A percentile compares a stretch with the other conserved stretches of the same genome.
These are phyloP conservation scores for Sapria himalayana DNA, from an alignment of 345 rosid species.

Conservation along the genomic window DNA sequence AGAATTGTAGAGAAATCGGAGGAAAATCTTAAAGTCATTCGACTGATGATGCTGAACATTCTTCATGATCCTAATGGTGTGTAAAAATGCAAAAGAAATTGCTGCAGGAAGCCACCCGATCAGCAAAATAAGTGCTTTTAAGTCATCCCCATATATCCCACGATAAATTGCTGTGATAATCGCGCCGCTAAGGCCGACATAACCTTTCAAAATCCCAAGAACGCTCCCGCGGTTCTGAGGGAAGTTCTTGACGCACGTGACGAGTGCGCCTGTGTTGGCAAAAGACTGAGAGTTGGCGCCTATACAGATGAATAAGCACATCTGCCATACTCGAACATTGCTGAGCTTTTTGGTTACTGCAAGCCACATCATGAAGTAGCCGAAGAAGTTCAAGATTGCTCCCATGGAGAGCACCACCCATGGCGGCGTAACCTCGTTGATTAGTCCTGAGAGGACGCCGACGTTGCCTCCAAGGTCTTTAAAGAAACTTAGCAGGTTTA, in stretches of 20 bases:
- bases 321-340: constrained; percentile 28
- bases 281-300: constrained; percentile 42
- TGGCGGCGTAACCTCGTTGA: constrained; percentile 27
- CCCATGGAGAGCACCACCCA: constrained; percentile 26
- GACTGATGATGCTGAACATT: constrained; percentile 14
- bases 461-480: constrained; percentile 37
- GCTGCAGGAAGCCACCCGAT: constrained; percentile 33
- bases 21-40: constrained; percentile 24
- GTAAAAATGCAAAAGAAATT: constrained; percentile 20
- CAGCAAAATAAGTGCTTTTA: constrained; percentile 20
- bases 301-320: constrained; percentile 28
- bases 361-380: constrained; percentile 30
- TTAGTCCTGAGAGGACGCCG: constrained; percentile 24
- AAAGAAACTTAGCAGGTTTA: constrained; percentile 27
- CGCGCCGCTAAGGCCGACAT: constrained; percentile 37
- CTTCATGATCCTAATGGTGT: constrained; percentile 20
- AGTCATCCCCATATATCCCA: constrained; percentile 25
- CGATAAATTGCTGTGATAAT: constrained; percentile 27
- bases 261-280: constrained; percentile 28
- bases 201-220: constrained; percentile 32
- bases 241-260: constrained; percentile 38
- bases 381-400: constrained; percentile 29
- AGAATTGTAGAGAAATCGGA: constrained; percentile 21
- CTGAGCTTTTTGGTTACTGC: constrained; percentile 20
- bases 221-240: constrained; percentile 33